Percentiles rank a stretch among this genome's conserved stretches.
Conservation (phyloP, 441 rosid species). For the Biscutella laevigata region DNA sequence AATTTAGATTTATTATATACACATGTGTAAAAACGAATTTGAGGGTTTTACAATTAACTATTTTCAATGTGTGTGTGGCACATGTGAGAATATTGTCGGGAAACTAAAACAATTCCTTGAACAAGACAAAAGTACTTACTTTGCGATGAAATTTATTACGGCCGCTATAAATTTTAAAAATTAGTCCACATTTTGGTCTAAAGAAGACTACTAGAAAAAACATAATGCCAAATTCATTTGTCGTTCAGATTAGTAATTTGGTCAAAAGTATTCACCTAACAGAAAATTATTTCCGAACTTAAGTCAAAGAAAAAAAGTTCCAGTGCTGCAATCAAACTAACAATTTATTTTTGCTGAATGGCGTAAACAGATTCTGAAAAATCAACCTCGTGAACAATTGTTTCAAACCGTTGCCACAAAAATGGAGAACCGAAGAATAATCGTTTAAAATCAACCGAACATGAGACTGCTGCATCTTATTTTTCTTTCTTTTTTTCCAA, state of each 20-base stretch:
- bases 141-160: no score
- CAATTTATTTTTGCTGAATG: not conserved
- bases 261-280: not conserved
- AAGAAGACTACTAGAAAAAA: no score
- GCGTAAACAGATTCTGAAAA: not conserved
- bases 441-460: constrained; percentile 2
- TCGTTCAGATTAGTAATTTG: no score
- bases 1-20: not conserved
- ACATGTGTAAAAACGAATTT: not conserved
- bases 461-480: constrained; percentile 6
- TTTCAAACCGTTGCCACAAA: not conserved
- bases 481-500: not conserved
- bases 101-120: not conserved
- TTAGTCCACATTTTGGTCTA: no score
- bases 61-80: no score
- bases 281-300: not conserved
- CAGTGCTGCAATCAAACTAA: no score
- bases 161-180: no score
- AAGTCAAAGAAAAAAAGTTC: no score
- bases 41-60: not conserved
- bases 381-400: not conserved
- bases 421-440: not conserved
- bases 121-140: not conserved
- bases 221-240: no score
- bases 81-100: no score